A percentile compares a stretch with the other conserved stretches of the same genome.
These are phyloP conservation scores for Aspergillus ustus DNA, from an alignment of 2,329 filamentous ascomycete genomes.

Conservation along the genomic window DNA sequence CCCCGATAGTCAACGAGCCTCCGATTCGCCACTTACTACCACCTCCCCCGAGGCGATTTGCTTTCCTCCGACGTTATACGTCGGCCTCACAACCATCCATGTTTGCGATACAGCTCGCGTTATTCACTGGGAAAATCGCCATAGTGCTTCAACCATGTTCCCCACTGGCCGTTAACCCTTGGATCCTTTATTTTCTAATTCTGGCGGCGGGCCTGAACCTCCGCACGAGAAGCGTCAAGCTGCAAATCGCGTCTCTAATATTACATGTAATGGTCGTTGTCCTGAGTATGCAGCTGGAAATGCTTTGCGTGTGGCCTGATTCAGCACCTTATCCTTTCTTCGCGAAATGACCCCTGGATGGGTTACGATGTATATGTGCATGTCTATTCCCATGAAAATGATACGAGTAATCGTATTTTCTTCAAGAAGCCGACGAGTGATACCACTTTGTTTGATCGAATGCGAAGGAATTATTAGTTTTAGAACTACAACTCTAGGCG, in stretches of 20 bases:
- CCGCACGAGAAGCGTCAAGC: conserved; percentile 37
- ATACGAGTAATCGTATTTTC: background rate
- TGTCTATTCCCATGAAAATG: background rate
- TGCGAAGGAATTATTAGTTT: too few relatives aligned
- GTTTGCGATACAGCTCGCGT: conserved; percentile 55
- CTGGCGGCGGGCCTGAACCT: conserved; percentile 70
- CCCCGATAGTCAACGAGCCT: conserved; percentile 21
- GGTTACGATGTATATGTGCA: conserved; percentile 5
- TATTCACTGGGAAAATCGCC: conserved; percentile 73
- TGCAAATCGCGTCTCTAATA: conserved; percentile 48
- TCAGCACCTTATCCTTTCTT: background rate
- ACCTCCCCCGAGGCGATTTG: conserved; percentile 42
- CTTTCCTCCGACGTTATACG: conserved; percentile 26
- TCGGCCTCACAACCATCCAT: conserved; percentile 40
- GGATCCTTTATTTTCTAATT: conserved; percentile 70
- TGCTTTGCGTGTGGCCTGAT: conserved; percentile 18
- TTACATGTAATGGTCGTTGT: conserved; percentile 54
- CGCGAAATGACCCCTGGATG: conserved; percentile 2
- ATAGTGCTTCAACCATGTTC: conserved; percentile 71
- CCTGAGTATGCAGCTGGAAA: conserved; percentile 42
- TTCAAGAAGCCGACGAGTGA: too few relatives aligned
- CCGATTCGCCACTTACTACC: conserved; percentile 46
- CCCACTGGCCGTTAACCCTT: conserved; percentile 69
- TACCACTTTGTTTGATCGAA: too few relatives aligned
- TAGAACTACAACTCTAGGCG: too few relatives aligned